phyloP scores from a whole-genome alignment of 306 rosid species.

The Lathyrus aphaca region DNA sequence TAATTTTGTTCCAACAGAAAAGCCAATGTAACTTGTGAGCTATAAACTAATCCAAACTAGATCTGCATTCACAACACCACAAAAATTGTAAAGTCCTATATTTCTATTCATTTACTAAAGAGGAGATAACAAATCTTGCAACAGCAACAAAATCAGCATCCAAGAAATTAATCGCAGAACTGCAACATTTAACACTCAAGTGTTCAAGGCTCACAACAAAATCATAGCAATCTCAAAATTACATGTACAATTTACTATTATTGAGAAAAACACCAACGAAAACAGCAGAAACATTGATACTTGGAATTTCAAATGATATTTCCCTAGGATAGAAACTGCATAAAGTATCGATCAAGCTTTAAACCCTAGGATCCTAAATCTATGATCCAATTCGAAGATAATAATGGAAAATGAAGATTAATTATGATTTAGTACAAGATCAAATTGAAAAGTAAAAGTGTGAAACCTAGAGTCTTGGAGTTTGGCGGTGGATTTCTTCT shows the following conservation, averaged over 20 bases:
- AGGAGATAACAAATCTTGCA: background rate
- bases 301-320: background rate
- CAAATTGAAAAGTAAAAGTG: background rate
- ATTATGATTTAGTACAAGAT: background rate
- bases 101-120: background rate
- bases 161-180: background rate
- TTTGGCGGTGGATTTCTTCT: constrained; percentile 92
- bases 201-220: background rate
- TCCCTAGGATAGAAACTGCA: background rate
- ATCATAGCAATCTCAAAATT: constrained; percentile 1
- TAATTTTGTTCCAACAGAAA: background rate
- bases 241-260: background rate
- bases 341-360: background rate
- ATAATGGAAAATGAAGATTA: background rate
- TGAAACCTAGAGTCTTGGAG: constrained; percentile 90
- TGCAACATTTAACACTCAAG: background rate
- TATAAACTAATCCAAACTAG: constrained; percentile 1
- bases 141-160: background rate
- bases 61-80: background rate
- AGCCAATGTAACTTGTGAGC: background rate
- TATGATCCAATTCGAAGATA: background rate
- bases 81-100: background rate
- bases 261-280: background rate
- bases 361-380: background rate
- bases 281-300: background rate